Evolutionary conservation across 1,284 basidiomycete genomes (phyloP).

Genomic region (Ganoderma resinaceum): DNA sequence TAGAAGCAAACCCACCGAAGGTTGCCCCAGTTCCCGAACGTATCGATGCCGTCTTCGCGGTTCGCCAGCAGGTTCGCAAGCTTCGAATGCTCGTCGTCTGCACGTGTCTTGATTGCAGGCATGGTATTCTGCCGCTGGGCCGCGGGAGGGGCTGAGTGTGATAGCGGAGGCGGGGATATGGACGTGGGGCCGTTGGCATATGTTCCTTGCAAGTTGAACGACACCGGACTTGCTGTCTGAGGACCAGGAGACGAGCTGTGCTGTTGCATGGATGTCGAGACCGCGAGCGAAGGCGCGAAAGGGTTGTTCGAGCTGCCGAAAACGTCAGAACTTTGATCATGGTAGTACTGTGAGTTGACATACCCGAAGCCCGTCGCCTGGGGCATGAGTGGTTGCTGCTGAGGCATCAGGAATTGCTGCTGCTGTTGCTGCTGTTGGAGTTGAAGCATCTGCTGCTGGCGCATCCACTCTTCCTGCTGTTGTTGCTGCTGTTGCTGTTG

Average conservation of each 20-base stretch:
- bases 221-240: conserved; percentile 35
- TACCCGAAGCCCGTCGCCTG: conserved; percentile 81
- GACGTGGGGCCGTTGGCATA: conserved; percentile 46
- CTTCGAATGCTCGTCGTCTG: conserved; percentile 70
- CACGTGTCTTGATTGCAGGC: conserved; percentile 35
- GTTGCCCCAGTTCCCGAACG: conserved; percentile 89
- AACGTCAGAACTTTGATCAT: conserved; percentile 2
- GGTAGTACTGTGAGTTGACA: conserved; percentile 27
- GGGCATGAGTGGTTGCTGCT: conserved; percentile 58
- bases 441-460: conserved; percentile 68
- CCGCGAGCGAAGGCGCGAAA: conserved; percentile 33
- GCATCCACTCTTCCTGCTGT: conserved; percentile 72
- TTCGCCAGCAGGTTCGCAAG: conserved; percentile 86
- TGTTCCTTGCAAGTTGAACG: conserved; percentile 70
- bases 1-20: conserved; percentile 59
- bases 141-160: conserved; percentile 38
- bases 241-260: conserved; percentile 29
- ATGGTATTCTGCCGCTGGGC: conserved; percentile 20
- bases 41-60: conserved; percentile 87
- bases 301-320: conserved; percentile 74
- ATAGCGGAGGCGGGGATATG: conserved; percentile 43
- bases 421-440: conserved; percentile 61
- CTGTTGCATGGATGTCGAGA: conserved; percentile 25
- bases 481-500: conserved; percentile 66
- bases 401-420: conserved; percentile 44